Evolutionary conservation across 2,329 filamentous ascomycete species (phyloP).

Genomic region (Botrytis sinoallii): DNA sequence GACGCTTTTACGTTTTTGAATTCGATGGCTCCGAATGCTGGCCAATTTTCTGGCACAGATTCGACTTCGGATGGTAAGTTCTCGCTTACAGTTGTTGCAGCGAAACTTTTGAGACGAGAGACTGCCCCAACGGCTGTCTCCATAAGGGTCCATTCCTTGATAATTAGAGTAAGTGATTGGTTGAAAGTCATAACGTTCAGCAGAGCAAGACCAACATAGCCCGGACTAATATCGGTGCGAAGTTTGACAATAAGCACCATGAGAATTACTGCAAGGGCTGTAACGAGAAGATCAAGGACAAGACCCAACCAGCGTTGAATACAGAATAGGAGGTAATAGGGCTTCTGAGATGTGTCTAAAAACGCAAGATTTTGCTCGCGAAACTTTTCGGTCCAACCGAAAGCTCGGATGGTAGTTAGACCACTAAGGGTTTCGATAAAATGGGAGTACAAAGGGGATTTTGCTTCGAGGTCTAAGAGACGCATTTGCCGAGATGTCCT

Average conservation of each 20-base stretch:
- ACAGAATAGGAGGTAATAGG: slow-evolving; percentile 55
- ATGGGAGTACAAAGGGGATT: slow-evolving; percentile 47
- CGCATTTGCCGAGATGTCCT: slow-evolving; percentile 51
- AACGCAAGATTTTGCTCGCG: slow-evolving; percentile 42
- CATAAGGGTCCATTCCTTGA: slow-evolving; percentile 32
- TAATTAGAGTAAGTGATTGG: slow-evolving; percentile 26
- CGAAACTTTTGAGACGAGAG: slow-evolving; percentile 27
- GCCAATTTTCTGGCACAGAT: slow-evolving; percentile 28
- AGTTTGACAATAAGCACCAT: slow-evolving; percentile 39
- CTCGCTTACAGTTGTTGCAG: slow-evolving; percentile 23
- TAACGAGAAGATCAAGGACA: slow-evolving; percentile 35
- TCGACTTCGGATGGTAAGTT: slow-evolving; percentile 23
- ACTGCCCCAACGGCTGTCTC: slow-evolving; percentile 35
- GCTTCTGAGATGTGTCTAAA: slow-evolving; percentile 53
- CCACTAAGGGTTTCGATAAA: slow-evolving; percentile 48
- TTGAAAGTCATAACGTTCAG: slow-evolving; percentile 35
- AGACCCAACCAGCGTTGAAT: slow-evolving; percentile 57
- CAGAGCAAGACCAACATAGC: slow-evolving; percentile 36
- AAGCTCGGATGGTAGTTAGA: slow-evolving; percentile 46
- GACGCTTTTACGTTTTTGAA: slow-evolving; percentile 37
- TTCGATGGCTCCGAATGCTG: slow-evolving; percentile 35
- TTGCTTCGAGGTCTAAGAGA: slow-evolving; percentile 46
- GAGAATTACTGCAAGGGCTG: slow-evolving; percentile 36
- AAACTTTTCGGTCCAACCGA: slow-evolving; percentile 41
- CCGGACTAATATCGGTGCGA: slow-evolving; percentile 30